Percentiles rank a stretch among this genome's conserved stretches.
Conservation (phyloP, 768 basidiomycete genomes). For the Galerina marginata region DNA sequence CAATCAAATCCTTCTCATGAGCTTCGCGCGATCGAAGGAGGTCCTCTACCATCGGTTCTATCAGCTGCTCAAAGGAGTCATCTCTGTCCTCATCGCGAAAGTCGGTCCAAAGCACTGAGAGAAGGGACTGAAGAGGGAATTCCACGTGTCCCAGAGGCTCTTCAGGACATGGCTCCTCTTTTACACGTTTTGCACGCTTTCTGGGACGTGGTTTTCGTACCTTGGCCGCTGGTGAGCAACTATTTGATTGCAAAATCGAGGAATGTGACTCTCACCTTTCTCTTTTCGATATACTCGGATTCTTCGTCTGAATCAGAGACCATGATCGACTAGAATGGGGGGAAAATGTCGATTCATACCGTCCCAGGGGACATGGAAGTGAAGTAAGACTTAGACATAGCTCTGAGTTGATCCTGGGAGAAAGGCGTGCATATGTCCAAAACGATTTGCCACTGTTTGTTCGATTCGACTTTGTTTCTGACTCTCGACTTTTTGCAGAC, state of each 20-base stretch:
- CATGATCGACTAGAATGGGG: background rate
- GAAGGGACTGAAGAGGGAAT: constrained; percentile 13
- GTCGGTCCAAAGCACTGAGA: constrained; percentile 10
- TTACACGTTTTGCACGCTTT: constrained; percentile 11
- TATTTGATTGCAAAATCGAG: background rate
- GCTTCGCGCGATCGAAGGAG: constrained; percentile 28
- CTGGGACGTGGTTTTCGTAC: background rate
- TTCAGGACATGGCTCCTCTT: background rate
- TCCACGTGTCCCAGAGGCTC: background rate
- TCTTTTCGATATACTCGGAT: constrained; percentile 7
- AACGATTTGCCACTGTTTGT: no score
- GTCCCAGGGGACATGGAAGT: no score
- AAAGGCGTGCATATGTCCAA: no score
- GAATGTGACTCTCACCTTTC: background rate
- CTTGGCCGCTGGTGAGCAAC: background rate
- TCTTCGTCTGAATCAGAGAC: constrained; percentile 6
- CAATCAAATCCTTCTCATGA: constrained; percentile 23
- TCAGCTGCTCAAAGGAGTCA: constrained; percentile 35
- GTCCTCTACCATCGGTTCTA: constrained; percentile 35
- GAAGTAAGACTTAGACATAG: no score
- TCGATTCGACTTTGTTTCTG: no score
- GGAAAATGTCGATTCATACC: no score
- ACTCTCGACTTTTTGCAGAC: no score
- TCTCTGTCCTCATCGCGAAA: constrained; percentile 14
- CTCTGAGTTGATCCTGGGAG: no score